A percentile compares a stretch with the other conserved stretches of the same genome.
Evolutionary conservation across 805 yeast genomes (phyloP).

Genomic region (Lipomyces sp.): DNA sequence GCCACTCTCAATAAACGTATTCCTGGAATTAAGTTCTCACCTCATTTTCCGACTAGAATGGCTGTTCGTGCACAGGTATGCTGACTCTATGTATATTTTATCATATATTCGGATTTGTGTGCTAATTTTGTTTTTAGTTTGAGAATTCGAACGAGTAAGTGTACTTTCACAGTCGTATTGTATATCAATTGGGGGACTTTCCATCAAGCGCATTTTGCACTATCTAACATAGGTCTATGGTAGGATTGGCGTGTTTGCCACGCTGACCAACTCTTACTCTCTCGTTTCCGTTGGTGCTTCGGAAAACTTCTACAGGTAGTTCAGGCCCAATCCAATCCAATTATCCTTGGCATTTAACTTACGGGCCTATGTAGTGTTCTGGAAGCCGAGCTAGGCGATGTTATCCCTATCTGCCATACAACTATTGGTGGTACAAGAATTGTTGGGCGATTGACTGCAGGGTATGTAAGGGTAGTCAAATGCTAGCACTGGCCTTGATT

Average conservation of each 20-base stretch:
- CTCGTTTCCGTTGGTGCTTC: constrained; percentile 97
- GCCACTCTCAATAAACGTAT: not conserved
- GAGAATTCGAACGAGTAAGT: constrained; percentile 76
- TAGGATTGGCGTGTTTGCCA: constrained; percentile 87
- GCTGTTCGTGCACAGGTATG: constrained; percentile 46
- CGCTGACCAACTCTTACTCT: constrained; percentile 93
- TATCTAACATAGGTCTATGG: not conserved
- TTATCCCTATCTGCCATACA: constrained; percentile 93
- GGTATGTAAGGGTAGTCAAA: constrained; percentile 20
- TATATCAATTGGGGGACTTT: no score
- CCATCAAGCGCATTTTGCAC: no score
- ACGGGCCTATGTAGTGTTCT: constrained; percentile 75
- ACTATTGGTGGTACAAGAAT: constrained; percentile 98
- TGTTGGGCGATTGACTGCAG: constrained; percentile 95
- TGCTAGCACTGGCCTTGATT: not conserved
- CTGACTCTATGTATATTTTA: constrained; percentile 2
- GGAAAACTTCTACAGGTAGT: constrained; percentile 58
- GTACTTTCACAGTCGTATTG: not conserved
- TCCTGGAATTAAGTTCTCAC: not conserved
- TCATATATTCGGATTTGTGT: not conserved
- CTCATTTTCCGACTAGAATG: constrained; percentile 35
- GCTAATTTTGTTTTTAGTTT: constrained; percentile 50
- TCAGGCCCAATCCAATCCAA: not conserved
- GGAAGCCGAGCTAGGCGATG: constrained; percentile 97
- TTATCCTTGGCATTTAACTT: not conserved